phyloP scores from a whole-genome alignment of 2,329 filamentous ascomycete genomes.

The Paradendryphiella salina region DNA sequence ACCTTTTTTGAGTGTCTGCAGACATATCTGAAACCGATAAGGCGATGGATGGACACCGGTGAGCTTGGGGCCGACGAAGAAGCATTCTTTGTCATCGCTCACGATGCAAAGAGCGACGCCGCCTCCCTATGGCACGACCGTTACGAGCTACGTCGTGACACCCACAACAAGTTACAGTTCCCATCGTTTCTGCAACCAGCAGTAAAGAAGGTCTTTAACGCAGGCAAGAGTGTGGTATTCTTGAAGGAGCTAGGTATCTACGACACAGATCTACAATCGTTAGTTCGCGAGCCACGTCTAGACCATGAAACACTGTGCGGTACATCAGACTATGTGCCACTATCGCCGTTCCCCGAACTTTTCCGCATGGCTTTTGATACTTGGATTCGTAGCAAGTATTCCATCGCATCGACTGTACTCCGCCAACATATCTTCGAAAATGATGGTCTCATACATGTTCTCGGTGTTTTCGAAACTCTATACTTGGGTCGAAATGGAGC shows the following conservation, averaged over 20 bases:
- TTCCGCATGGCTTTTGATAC: conserved; percentile 70
- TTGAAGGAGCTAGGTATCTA: conserved; percentile 70
- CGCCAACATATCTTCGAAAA: conserved; percentile 67
- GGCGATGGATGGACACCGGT: conserved; percentile 82
- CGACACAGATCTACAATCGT: conserved; percentile 23
- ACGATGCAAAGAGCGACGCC: conserved; percentile 59
- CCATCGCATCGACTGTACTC: conserved; percentile 68
- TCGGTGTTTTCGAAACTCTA: conserved; percentile 70
- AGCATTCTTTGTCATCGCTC: conserved; percentile 74
- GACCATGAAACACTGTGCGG: conserved; percentile 62
- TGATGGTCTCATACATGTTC: conserved; percentile 66
- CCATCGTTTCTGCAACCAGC: conserved; percentile 75
- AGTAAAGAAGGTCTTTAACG: conserved; percentile 74
- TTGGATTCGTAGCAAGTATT: conserved; percentile 78
- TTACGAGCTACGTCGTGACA: conserved; percentile 67
- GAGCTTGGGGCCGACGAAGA: conserved; percentile 66
- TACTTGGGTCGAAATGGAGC: conserved; percentile 79
- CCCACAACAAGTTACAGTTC: conserved; percentile 64
- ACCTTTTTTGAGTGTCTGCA: conserved; percentile 82
- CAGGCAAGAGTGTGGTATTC: conserved; percentile 86
- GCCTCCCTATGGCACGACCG: conserved; percentile 75
- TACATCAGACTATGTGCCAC: conserved; percentile 43
- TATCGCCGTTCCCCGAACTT: conserved; percentile 73
- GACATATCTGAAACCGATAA: conserved; percentile 78
- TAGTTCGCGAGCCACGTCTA: conserved; percentile 46